These are phyloP conservation scores for Plasmodium cynomolgi DNA, from an alignment of 169 alveolate species.

Conservation along the genomic window DNA sequence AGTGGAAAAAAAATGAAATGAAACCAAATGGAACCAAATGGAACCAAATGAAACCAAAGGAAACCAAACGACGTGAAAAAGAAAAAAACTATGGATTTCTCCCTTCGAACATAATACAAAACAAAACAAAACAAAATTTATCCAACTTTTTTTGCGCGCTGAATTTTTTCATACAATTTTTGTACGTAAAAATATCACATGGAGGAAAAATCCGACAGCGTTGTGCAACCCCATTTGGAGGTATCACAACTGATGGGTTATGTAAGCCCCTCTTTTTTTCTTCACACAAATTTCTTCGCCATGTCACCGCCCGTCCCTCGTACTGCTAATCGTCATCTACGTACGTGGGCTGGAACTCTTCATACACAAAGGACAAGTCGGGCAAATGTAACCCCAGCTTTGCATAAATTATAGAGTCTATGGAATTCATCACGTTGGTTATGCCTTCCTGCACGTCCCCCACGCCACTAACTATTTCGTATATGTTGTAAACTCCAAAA, in stretches of 20 bases:
- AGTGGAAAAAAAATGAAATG: background rate
- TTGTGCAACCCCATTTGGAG: background rate
- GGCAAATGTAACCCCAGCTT: conserved; percentile 74
- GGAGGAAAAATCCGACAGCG: background rate
- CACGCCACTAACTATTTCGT: conserved; percentile 54
- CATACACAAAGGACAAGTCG: conserved; percentile 66
- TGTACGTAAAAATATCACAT: background rate
- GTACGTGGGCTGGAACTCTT: conserved; percentile 75
- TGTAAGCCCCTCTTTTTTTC: background rate
- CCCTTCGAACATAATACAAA: background rate
- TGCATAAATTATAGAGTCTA: conserved; percentile 49
- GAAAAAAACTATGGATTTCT: background rate
- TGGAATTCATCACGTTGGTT: conserved; percentile 20
- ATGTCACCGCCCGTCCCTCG: background rate
- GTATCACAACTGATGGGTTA: background rate
- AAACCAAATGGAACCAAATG: background rate
- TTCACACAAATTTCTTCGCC: background rate
- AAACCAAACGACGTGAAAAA: background rate
- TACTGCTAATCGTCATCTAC: conserved; percentile 43
- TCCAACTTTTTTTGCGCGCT: background rate
- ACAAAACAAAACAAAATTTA: background rate
- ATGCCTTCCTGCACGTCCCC: conserved; percentile 3
- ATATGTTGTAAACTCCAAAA: conserved; percentile 70
- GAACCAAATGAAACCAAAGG: background rate
- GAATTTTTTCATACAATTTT: background rate